These are phyloP conservation scores for Ceratocystis harringtonii DNA, from an alignment of 2,329 filamentous ascomycete genomes.

Conservation along the genomic window DNA sequence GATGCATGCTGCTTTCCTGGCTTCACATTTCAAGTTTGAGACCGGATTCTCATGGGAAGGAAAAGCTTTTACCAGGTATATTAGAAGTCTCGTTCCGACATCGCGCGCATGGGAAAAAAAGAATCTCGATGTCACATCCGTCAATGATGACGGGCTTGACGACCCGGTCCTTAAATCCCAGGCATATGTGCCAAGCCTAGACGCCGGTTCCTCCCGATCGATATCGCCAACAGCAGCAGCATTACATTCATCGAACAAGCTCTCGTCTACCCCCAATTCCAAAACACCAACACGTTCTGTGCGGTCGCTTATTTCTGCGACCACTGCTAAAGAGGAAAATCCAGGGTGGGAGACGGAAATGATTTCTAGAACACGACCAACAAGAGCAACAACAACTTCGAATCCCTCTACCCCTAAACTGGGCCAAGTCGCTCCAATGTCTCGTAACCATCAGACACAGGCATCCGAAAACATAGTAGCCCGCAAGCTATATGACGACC, in stretches of 20 bases:
- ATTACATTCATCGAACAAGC: not conserved
- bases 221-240: not conserved
- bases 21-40: constrained; percentile 36
- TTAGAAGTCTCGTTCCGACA: constrained; percentile 22
- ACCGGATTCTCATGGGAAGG: constrained; percentile 28
- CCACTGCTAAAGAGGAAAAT: not conserved
- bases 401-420: not conserved
- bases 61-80: constrained; percentile 36
- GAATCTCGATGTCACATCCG: constrained; percentile 20
- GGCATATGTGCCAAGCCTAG: not conserved
- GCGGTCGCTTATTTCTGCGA: not conserved
- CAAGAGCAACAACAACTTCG: not conserved
- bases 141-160: constrained; percentile 20
- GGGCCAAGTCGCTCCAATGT: not conserved
- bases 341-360: not conserved
- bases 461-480: not conserved
- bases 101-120: constrained; percentile 12
- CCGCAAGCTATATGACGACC: not conserved
- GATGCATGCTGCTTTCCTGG: constrained; percentile 37
- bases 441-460: not conserved
- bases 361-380: not conserved
- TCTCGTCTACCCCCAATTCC: not conserved
- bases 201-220: not conserved
- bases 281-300: not conserved
- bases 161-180: not conserved